Conservation (phyloP, 192 early-diverging fungal genomes). For the Coemansia nantahalensis region DNA sequence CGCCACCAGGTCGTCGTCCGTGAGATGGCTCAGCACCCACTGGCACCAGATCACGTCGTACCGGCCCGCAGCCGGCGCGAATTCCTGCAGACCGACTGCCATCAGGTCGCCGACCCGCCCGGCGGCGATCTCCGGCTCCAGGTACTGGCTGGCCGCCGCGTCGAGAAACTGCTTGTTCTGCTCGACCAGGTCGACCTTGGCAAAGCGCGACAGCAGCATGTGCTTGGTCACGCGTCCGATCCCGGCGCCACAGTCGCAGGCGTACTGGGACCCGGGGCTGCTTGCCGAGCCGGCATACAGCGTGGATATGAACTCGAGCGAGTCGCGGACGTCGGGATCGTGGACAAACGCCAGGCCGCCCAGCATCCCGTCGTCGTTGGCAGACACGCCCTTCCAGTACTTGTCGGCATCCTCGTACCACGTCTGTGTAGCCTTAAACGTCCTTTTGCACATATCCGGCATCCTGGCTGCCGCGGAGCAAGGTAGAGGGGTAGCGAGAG, state of each 20-base stretch:
- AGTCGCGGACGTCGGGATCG: conserved; percentile 68
- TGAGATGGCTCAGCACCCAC: conserved; percentile 94
- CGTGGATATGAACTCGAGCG: conserved; percentile 60
- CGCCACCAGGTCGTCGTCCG: conserved; percentile 78
- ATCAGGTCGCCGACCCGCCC: conserved; percentile 67
- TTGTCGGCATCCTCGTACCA: conserved; percentile 69
- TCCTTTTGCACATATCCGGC: neutral
- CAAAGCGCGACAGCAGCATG: conserved; percentile 76
- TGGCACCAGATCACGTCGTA: conserved; percentile 99
- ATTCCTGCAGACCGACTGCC: conserved; percentile 79
- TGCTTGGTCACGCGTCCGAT: conserved; percentile 91
- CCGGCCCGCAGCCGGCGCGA: conserved; percentile 59
- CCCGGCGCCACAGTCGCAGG: conserved; percentile 90
- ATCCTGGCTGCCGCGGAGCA: neutral
- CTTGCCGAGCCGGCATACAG: conserved; percentile 1
- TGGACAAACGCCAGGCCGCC: conserved; percentile 82
- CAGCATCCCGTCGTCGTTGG: conserved; percentile 72
- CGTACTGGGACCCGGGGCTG: conserved; percentile 13
- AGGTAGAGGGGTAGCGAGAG: no score
- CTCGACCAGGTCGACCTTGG: conserved; percentile 89
- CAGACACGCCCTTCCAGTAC: conserved; percentile 47
- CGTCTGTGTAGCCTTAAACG: conserved; percentile 34
- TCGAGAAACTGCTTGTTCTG: conserved; percentile 76
- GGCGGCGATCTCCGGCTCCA: conserved; percentile 56
- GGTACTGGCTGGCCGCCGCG: conserved; percentile 61